phyloP scores from a whole-genome alignment of 768 basidiomycete genomes.

The Podaxis mareebaensis region DNA sequence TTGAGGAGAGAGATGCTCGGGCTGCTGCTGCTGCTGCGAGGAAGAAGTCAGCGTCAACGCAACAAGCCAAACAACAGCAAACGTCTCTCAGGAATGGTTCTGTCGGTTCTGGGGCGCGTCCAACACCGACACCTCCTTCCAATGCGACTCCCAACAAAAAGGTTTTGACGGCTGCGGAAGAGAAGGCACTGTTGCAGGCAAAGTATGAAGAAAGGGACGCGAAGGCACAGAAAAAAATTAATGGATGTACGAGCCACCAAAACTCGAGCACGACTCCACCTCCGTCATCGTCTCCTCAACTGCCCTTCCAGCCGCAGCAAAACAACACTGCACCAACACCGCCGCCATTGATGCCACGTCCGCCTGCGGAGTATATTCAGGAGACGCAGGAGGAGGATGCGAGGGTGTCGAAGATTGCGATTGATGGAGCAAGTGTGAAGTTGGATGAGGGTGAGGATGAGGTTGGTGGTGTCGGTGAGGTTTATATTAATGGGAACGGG shows the following conservation, averaged over 20 bases:
- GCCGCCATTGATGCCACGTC: constrained; percentile 74
- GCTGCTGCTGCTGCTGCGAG: constrained; percentile 21
- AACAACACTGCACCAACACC: constrained; percentile 41
- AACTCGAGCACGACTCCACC: not conserved
- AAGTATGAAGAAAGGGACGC: constrained; percentile 61
- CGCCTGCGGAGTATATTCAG: constrained; percentile 77
- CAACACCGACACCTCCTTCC: constrained; percentile 19
- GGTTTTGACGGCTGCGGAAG: constrained; percentile 70
- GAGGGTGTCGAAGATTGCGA: constrained; percentile 46
- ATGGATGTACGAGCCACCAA: not conserved
- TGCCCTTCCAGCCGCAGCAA: constrained; percentile 17
- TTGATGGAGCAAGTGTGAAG: constrained; percentile 30
- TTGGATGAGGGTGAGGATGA: constrained; percentile 18
- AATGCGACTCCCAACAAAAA: constrained; percentile 23
- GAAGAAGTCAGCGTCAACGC: constrained; percentile 22
- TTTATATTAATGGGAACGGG: constrained; percentile 12
- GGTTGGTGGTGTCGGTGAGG: not conserved
- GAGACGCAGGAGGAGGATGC: constrained; percentile 79
- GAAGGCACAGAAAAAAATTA: constrained; percentile 4
- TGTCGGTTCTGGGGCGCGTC: not conserved
- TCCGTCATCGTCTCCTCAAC: not conserved
- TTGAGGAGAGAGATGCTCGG: constrained; percentile 52
- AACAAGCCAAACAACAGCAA: constrained; percentile 23
- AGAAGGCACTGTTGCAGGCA: constrained; percentile 70
- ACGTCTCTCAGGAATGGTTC: constrained; percentile 4